These are phyloP conservation scores for Kockovaella imperatae DNA, from an alignment of 768 basidiomycete genomes.

Conservation along the genomic window DNA sequence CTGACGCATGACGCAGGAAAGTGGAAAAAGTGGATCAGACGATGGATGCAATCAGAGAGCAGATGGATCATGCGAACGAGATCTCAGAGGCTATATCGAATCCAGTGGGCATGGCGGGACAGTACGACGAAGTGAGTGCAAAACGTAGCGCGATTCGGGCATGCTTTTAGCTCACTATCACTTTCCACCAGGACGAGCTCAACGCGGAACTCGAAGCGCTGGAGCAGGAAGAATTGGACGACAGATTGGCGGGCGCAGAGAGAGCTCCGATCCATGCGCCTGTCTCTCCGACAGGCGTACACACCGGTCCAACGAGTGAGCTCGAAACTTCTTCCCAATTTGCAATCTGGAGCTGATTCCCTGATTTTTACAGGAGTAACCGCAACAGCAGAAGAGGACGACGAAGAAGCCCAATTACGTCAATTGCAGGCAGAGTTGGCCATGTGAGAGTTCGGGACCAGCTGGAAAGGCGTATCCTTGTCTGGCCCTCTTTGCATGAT, in stretches of 20 bases:
- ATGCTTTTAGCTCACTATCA: too few species aligned
- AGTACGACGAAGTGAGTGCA: slow-evolving; percentile 64
- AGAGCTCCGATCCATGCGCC: slow-evolving; percentile 82
- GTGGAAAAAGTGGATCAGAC: slow-evolving; percentile 82
- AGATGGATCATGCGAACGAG: slow-evolving; percentile 86
- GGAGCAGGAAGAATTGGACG: slow-evolving; percentile 81
- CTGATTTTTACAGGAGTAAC: slow-evolving; percentile 15
- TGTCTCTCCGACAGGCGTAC: slow-evolving; percentile 25
- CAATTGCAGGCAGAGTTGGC: slow-evolving; percentile 66
- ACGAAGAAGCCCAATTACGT: slow-evolving; percentile 82
- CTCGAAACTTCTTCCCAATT: background rate
- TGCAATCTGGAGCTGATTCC: background rate
- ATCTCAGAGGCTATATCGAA: slow-evolving; percentile 80
- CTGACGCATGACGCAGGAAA: slow-evolving; percentile 49
- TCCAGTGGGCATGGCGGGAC: slow-evolving; percentile 54
- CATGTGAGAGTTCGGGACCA: slow-evolving; percentile 38
- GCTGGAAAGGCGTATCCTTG: too few species aligned
- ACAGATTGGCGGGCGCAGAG: slow-evolving; percentile 74
- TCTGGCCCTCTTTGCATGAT: too few species aligned
- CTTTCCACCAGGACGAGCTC: slow-evolving; percentile 74
- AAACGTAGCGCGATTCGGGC: too few species aligned
- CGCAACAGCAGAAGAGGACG: slow-evolving; percentile 61
- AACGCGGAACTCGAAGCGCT: slow-evolving; percentile 72
- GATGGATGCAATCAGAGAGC: slow-evolving; percentile 80
- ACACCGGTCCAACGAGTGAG: slow-evolving; percentile 28